phyloP scores from a whole-genome alignment of 331 rosid genomes.

The Dryas integrifolia region DNA sequence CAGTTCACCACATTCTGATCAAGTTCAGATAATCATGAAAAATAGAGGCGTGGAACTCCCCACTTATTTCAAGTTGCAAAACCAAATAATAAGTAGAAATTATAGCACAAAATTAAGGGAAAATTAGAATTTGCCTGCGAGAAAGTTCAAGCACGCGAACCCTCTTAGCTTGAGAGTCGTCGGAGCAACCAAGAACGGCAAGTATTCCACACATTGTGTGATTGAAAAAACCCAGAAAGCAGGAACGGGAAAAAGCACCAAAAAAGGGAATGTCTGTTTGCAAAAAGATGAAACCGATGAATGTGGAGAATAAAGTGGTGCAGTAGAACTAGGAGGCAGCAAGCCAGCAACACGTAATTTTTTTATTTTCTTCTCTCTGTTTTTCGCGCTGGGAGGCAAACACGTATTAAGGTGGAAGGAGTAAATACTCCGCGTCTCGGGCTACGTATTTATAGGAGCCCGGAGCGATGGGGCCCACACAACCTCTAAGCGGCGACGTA shows the following conservation, averaged over 20 bases:
- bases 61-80: not conserved
- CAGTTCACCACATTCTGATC: no score
- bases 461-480: not conserved
- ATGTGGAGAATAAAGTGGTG: not conserved
- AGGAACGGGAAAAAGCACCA: not conserved
- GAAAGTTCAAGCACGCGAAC: slow-evolving; percentile 94
- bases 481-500: slow-evolving; percentile 47
- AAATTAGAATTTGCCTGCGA: slow-evolving; percentile 64
- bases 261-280: not conserved
- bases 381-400: not conserved
- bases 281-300: not conserved
- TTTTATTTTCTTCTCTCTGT: no score
- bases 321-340: not conserved
- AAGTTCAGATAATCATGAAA: no score
- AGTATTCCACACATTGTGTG: slow-evolving; percentile 88
- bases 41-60: no score
- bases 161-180: slow-evolving; percentile 85
- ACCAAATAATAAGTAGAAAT: not conserved
- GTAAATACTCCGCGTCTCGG: slow-evolving; percentile 18
- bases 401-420: not conserved
- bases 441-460: slow-evolving; percentile 49
- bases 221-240: not conserved
- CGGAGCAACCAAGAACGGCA: slow-evolving; percentile 93
- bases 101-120: not conserved
- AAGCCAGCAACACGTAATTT: slow-evolving; percentile 23